Evolutionary conservation across 768 basidiomycete species (phyloP), one percentile per base, ranked within the genome.

Genomic region (Flagelloscypha sp.): DNA sequence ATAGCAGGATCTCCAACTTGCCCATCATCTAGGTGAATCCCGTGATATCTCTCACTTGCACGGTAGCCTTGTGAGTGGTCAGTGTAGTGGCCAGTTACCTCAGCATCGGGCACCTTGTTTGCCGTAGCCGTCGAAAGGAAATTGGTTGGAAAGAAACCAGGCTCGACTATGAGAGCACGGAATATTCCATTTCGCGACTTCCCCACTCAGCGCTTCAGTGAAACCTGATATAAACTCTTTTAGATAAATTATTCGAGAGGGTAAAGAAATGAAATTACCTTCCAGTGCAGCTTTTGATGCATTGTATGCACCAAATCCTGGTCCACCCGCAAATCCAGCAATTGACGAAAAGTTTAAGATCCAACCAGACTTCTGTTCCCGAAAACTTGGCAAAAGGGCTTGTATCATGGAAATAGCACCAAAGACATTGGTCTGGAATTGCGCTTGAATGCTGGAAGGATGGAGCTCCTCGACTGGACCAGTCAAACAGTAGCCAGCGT

Each of bases 121-220:
- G 32, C 36, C 7, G 9, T 16, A 5, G 37, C 38, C 13, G 45
- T 24, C 15, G 27, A 17, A 32, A 51, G 25, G 43, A 52, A 42
- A 36, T 48, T 45, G 8, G 52, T 55, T n/a, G 45, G 52, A 37
- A 58, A 56, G 37, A 43, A 48, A 4, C 57, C 57, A 2, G 54
- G 55, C 33, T 41, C 37, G 27, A 59, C 38, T 27, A 46, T 37
- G 17, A 47, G 29, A 13, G 46, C 51, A 10, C 47, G 47, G 27
- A n/a, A 57, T 48, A 32, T 44, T 45, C 30, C 49, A 52, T n/a
- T 48, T 48, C 15, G 43, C 48, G 20, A 57, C 34, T 39, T 59
- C 56, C n/a, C 23, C 36, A 9, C 30, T 37, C 23, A 56, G 46
- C 2, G 47, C 39, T 29, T 53, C 56, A 11, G 54, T 43, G 29